Percentiles rank a stretch among this genome's conserved stretches.
Conservation (phyloP, 352 stramenopile species). For the Globisporangium radiosum region DNA sequence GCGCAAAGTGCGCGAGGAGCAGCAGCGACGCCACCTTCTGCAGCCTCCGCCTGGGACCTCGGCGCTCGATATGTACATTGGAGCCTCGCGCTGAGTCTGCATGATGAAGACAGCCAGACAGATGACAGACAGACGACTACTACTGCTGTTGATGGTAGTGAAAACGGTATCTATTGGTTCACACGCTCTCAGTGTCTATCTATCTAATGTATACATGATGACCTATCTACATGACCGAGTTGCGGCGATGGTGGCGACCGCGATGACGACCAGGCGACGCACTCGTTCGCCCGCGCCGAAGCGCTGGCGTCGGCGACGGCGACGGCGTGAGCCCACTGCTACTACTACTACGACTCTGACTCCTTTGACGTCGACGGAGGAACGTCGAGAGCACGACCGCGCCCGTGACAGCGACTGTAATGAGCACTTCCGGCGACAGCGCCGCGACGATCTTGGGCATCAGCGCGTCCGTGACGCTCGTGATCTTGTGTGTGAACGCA, state of each 20-base stretch:
- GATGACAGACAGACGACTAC: not conserved
- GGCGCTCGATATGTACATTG: slow-evolving; percentile 17
- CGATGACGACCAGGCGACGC: slow-evolving; percentile 3
- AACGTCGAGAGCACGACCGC: slow-evolving; percentile 63
- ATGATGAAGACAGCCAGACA: slow-evolving; percentile 4
- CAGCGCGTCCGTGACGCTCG: slow-evolving; percentile 65
- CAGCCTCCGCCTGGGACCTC: slow-evolving; percentile 17
- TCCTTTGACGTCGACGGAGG: slow-evolving; percentile 27
- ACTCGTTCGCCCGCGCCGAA: slow-evolving; percentile 22
- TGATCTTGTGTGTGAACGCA: slow-evolving; percentile 72
- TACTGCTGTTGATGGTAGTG: no score
- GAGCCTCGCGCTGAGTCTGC: not conserved
- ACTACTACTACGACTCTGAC: not conserved
- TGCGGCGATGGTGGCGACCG: slow-evolving; percentile 17
- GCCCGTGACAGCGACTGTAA: slow-evolving; percentile 37
- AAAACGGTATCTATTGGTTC: not conserved
- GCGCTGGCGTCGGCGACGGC: slow-evolving; percentile 13
- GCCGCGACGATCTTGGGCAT: slow-evolving; percentile 35
- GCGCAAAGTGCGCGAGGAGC: slow-evolving; percentile 1
- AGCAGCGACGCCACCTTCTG: slow-evolving; percentile 13
- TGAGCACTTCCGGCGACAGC: slow-evolving; percentile 50
- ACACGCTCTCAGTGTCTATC: slow-evolving; percentile 7
- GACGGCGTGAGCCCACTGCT: slow-evolving; percentile 9
- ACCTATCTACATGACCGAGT: slow-evolving; percentile 38
- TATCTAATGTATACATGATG: slow-evolving; percentile 14